Evolutionary conservation across 331 rosid species (phyloP).

Genomic region (Rosa hybrid): DNA sequence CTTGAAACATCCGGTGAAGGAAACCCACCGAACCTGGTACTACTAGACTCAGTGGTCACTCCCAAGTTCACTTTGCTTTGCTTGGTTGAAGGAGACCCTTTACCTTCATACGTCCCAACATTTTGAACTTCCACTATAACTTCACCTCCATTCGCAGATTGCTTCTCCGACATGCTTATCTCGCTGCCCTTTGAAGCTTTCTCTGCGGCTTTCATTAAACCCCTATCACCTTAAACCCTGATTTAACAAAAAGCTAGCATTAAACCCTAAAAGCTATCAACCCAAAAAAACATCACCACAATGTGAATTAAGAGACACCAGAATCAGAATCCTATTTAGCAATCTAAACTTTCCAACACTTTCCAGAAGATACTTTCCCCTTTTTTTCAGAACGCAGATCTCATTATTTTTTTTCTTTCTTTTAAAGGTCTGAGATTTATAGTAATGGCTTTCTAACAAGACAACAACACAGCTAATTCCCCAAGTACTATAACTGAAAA

Average conservation of each 20-base stretch:
- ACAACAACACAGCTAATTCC: background rate
- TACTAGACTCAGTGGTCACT: conserved; percentile 18
- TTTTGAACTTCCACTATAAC: conserved; percentile 50
- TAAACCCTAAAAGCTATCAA: conserved; percentile 21
- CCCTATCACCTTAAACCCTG: conserved; percentile 19
- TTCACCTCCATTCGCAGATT: conserved; percentile 38
- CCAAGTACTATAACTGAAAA: background rate
- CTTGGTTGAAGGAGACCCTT: conserved; percentile 33
- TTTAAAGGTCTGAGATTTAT: background rate
- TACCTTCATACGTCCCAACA: conserved; percentile 28
- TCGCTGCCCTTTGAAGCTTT: conserved; percentile 37
- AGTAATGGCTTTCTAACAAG: background rate
- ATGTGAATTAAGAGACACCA: background rate
- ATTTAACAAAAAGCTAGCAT: conserved; percentile 33
- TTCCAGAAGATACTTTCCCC: background rate
- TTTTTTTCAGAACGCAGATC: background rate
- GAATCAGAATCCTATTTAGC: background rate
- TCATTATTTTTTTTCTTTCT: background rate
- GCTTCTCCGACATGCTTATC: conserved; percentile 58
- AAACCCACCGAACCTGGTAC: conserved; percentile 15
- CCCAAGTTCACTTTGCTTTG: conserved; percentile 29
- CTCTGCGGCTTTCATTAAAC: conserved; percentile 38
- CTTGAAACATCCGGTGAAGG: conserved; percentile 58
- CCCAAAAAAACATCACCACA: background rate
- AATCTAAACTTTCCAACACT: background rate